phyloP scores from a whole-genome alignment of 345 rosid species.

The Mallotus nudiflorus region DNA sequence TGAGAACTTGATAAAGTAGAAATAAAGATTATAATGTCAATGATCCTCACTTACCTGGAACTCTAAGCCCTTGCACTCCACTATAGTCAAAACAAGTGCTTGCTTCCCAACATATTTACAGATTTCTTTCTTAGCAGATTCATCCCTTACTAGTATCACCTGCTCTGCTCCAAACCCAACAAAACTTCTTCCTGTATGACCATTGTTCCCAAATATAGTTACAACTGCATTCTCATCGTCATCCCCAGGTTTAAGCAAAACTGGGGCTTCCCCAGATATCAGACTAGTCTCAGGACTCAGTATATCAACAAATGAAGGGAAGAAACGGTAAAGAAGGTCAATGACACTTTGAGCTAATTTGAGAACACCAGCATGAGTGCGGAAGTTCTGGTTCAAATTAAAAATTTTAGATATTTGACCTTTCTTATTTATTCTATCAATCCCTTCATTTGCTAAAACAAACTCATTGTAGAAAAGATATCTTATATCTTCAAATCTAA shows the following conservation, averaged over 20 bases:
- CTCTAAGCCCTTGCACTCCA: slow-evolving; percentile 57
- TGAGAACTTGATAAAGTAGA: not conserved
- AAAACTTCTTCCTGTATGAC: slow-evolving; percentile 14
- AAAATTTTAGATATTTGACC: slow-evolving; percentile 38
- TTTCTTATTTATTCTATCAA: slow-evolving; percentile 25
- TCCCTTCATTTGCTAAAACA: slow-evolving; percentile 18
- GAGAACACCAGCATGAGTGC: slow-evolving; percentile 52
- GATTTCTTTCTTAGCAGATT: slow-evolving; percentile 32
- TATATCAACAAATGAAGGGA: slow-evolving; percentile 39
- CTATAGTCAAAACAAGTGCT: slow-evolving; percentile 47
- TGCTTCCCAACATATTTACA: slow-evolving; percentile 40
- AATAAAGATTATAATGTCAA: not conserved
- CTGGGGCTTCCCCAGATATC: slow-evolving; percentile 51
- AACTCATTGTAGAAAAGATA: slow-evolving; percentile 46
- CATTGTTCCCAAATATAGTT: slow-evolving; percentile 42
- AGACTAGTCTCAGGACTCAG: slow-evolving; percentile 40
- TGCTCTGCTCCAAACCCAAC: slow-evolving; percentile 57
- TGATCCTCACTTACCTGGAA: slow-evolving; percentile 41
- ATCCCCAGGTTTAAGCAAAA: slow-evolving; percentile 37
- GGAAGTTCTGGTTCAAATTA: slow-evolving; percentile 52
- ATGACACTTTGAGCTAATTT: slow-evolving; percentile 53
- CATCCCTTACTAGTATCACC: slow-evolving; percentile 51
- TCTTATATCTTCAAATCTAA: slow-evolving; percentile 53
- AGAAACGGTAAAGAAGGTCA: slow-evolving; percentile 46
- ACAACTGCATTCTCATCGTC: slow-evolving; percentile 38